Conservation (phyloP, 805 yeast species). For the Candida lessepsii region DNA sequence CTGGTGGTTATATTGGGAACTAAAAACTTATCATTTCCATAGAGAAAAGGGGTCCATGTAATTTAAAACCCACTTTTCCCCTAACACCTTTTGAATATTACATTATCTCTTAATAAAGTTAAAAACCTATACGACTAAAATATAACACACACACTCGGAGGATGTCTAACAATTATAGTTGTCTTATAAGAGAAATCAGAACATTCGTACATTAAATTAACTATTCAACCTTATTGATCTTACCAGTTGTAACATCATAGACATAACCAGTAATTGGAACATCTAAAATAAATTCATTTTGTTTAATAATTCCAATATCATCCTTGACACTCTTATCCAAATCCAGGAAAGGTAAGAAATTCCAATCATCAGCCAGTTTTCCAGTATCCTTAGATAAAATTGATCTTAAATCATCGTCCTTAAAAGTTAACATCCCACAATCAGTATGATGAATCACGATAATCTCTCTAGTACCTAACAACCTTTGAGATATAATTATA, state of each 20-base stretch:
- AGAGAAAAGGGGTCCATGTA: too few species aligned
- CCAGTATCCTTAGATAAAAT: slow-evolving; percentile 31
- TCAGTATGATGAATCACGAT: slow-evolving; percentile 42
- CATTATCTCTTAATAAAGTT: too few species aligned
- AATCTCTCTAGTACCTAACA: slow-evolving; percentile 40
- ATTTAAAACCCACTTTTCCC: too few species aligned
- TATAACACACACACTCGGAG: too few species aligned
- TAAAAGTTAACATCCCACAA: slow-evolving; percentile 45
- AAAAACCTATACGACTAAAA: too few species aligned
- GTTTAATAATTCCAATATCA: slow-evolving; percentile 31
- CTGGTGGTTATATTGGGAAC: too few species aligned
- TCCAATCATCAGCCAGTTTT: slow-evolving; percentile 25
- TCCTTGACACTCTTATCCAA: slow-evolving; percentile 34
- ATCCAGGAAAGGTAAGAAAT: slow-evolving; percentile 36
- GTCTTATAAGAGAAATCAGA: too few species aligned
- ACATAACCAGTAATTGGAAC: slow-evolving; percentile 39
- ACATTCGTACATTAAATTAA: slow-evolving; percentile 1
- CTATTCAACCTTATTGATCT: slow-evolving; percentile 22
- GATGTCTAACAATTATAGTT: too few species aligned
- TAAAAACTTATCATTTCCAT: too few species aligned
- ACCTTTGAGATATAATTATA: slow-evolving; percentile 38
- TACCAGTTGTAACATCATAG: slow-evolving; percentile 38
- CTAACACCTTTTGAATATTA: too few species aligned
- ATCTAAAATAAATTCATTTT: slow-evolving; percentile 30
- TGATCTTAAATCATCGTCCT: slow-evolving; percentile 28